phyloP scores from a whole-genome alignment of 305 asterid genomes.

The Fraxinus paxiana region DNA sequence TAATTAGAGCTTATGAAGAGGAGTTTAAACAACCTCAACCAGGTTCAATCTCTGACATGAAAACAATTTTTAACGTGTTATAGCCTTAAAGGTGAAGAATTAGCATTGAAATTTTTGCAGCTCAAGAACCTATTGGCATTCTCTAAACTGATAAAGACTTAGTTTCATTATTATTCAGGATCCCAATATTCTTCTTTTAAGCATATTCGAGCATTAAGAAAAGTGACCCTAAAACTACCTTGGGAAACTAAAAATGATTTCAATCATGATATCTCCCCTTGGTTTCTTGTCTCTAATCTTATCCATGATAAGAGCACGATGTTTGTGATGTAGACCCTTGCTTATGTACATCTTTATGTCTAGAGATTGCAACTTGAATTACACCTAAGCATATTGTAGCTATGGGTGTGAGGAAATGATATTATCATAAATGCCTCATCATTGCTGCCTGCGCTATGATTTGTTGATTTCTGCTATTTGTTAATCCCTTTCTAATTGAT shows the following conservation, averaged over 20 bases:
- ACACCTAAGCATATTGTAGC: background rate
- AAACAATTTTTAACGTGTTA: background rate
- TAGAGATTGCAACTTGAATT: background rate
- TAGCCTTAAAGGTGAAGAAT: background rate
- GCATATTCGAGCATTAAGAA: background rate
- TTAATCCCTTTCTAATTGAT: conserved; percentile 8
- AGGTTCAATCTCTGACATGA: background rate
- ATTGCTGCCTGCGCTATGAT: background rate
- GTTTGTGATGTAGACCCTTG: background rate
- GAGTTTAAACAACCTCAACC: background rate
- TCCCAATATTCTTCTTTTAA: background rate
- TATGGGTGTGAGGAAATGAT: background rate
- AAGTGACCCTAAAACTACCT: background rate
- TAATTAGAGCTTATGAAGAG: background rate
- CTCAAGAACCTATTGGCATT: background rate
- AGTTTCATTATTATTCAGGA: background rate
- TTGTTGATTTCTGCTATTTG: background rate
- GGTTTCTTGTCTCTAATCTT: background rate
- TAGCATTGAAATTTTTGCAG: background rate
- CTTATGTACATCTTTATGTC: background rate
- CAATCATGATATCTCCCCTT: background rate
- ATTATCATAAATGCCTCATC: background rate
- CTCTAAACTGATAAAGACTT: background rate
- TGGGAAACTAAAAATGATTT: background rate
- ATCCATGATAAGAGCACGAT: background rate